These are phyloP conservation scores for Tephrocybe sp. DNA, from an alignment of 768 basidiomycete genomes.

Conservation along the genomic window DNA sequence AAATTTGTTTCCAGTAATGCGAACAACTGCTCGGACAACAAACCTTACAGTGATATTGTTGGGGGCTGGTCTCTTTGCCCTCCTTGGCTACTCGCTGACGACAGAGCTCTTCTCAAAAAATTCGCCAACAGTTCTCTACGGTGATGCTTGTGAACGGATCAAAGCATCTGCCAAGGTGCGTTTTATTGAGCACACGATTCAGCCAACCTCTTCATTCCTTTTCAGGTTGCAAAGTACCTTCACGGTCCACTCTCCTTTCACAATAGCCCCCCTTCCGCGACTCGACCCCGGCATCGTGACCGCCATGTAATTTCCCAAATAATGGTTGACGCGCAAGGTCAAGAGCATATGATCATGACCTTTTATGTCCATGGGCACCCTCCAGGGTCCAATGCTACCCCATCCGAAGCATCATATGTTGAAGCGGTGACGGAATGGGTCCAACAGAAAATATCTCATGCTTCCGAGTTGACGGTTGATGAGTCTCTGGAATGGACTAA, in stretches of 20 bases:
- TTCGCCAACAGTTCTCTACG: slow-evolving; percentile 81
- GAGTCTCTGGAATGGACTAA: slow-evolving; percentile 50
- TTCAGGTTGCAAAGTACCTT: slow-evolving; percentile 69
- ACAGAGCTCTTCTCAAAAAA: slow-evolving; percentile 88
- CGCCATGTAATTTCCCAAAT: slow-evolving; percentile 81
- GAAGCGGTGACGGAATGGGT: slow-evolving; percentile 45
- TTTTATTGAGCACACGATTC: slow-evolving; percentile 6
- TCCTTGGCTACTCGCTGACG: slow-evolving; percentile 76
- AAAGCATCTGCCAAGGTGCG: slow-evolving; percentile 45
- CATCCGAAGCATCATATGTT: slow-evolving; percentile 43
- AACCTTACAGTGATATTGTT: slow-evolving; percentile 61
- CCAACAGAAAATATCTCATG: slow-evolving; percentile 32
- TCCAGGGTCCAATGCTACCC: slow-evolving; percentile 33
- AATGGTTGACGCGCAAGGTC: slow-evolving; percentile 68
- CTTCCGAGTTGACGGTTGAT: slow-evolving; percentile 58
- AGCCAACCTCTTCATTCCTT: slow-evolving; percentile 9
- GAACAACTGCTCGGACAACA: slow-evolving; percentile 49
- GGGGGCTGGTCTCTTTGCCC: slow-evolving; percentile 77
- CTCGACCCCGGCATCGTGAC: slow-evolving; percentile 79
- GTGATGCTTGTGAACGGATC: slow-evolving; percentile 55
- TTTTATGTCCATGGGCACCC: slow-evolving; percentile 75
- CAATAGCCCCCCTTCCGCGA: slow-evolving; percentile 75
- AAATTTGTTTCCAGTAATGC: slow-evolving; percentile 37
- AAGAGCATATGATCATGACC: slow-evolving; percentile 82
- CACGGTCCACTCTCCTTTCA: slow-evolving; percentile 72